These are phyloP conservation scores for Hyphodiscus hymeniophilus DNA, from an alignment of 495 filamentous ascomycete genomes.

Conservation along the genomic window DNA sequence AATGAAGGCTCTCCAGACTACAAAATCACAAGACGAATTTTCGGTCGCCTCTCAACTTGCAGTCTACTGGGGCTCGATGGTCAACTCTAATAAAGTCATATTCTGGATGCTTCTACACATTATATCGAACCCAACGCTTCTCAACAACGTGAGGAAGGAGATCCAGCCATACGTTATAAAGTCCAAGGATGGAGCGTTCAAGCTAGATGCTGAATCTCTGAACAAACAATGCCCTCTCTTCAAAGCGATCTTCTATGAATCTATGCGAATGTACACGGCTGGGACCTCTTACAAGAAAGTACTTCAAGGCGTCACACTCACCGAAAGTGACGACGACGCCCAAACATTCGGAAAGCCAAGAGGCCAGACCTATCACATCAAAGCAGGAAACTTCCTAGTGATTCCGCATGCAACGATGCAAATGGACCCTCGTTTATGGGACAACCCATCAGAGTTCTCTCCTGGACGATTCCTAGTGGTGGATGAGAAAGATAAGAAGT, in stretches of 20 bases:
- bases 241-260: slow-evolving; percentile 8
- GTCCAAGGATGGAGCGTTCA: background rate
- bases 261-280: background rate
- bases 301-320: background rate
- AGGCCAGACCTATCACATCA: background rate
- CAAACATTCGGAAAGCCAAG: background rate
- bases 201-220: slow-evolving; percentile 1
- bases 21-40: background rate
- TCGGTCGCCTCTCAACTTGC: background rate
- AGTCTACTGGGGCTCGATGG: slow-evolving; percentile 2
- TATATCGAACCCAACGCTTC: background rate
- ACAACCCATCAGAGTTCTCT: background rate
- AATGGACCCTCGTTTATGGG: background rate
- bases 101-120: slow-evolving; percentile 7
- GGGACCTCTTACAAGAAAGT: slow-evolving; percentile 5
- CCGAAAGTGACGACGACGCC: background rate
- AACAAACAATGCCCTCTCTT: background rate
- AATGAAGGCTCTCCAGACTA: background rate
- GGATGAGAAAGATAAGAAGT: no score
- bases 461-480: background rate
- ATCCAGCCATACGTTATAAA: background rate
- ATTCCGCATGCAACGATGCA: slow-evolving; percentile 3
- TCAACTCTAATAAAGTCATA: slow-evolving; percentile 2
- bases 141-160: background rate
- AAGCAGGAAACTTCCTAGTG: background rate